Conservation (phyloP, 805 yeast genomes). For the Debaryomyces maramus region DNA sequence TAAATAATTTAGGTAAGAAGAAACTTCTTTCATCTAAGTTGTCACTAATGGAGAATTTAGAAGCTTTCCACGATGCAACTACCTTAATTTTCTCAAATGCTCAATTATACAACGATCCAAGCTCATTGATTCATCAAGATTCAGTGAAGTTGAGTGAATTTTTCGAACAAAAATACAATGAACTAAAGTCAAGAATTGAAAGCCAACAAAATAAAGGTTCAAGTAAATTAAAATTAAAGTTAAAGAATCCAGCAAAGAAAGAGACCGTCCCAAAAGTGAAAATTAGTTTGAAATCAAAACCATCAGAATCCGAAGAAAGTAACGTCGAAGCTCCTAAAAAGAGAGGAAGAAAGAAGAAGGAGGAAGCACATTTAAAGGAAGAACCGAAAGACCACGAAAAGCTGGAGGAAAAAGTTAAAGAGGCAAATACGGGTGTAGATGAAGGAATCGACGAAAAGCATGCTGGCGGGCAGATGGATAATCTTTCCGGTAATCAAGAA, state of each 20-base stretch:
- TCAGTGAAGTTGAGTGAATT: constrained; percentile 58
- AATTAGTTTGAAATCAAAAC: constrained; percentile 26
- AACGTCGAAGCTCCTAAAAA: constrained; percentile 15
- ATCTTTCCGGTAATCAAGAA: constrained; percentile 12
- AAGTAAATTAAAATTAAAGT: constrained; percentile 26
- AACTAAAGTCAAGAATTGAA: constrained; percentile 25
- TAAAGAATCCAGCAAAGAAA: constrained; percentile 21
- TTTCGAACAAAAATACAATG: constrained; percentile 43
- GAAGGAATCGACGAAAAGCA: constrained; percentile 3
- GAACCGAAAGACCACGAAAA: constrained; percentile 17
- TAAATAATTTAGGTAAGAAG: constrained; percentile 50
- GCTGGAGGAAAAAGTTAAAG: constrained; percentile 15
- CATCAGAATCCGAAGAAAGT: constrained; percentile 15
- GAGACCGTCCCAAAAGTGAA: constrained; percentile 26
- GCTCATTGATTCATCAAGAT: constrained; percentile 69
- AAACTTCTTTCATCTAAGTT: constrained; percentile 33
- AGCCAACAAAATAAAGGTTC: constrained; percentile 9
- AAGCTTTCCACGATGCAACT: constrained; percentile 59
- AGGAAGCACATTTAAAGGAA: constrained; percentile 16
- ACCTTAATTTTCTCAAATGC: constrained; percentile 76
- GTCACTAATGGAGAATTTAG: constrained; percentile 46
- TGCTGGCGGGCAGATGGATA: constrained; percentile 6
- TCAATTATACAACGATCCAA: constrained; percentile 70
- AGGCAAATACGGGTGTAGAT: constrained; percentile 8
- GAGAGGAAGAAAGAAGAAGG: constrained; percentile 16